Percentiles rank a stretch among this genome's conserved stretches.
Conservation (phyloP, 495 filamentous ascomycete species). For the Xylaria intraflava region DNA sequence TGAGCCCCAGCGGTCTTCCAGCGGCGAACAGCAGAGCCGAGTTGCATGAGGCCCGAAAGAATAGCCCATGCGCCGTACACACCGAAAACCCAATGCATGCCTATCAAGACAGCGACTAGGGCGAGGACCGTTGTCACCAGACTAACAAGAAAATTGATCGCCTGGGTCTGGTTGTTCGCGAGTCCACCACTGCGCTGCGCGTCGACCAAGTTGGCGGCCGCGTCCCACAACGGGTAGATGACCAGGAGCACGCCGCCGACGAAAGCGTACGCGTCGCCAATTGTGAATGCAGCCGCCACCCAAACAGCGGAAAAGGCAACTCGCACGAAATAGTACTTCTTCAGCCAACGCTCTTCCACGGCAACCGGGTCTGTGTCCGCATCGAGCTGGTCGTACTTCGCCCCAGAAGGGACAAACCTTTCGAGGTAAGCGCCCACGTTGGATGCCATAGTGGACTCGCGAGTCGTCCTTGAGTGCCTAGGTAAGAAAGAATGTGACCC, state of each 20-base stretch:
- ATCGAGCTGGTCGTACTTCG: conserved; percentile 6
- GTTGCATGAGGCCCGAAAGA: conserved; percentile 9
- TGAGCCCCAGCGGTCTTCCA: conserved; percentile 6
- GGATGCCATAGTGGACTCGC: conserved; percentile 3
- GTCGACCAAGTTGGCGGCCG: conserved; percentile 3
- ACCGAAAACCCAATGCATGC: conserved; percentile 9
- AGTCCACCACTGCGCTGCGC: conserved; percentile 11
- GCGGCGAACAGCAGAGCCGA: conserved; percentile 5
- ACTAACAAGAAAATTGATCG: conserved; percentile 5
- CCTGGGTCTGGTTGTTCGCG: conserved; percentile 3
- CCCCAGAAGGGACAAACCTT: conserved; percentile 3
- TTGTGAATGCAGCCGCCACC: conserved; percentile 7
- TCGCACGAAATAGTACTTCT: conserved; percentile 11
- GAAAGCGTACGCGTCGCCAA: conserved; percentile 2
- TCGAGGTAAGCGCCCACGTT: conserved; percentile 9
- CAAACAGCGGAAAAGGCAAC: conserved; percentile 5
- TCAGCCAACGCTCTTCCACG: conserved; percentile 8
- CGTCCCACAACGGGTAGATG: conserved; percentile 11
- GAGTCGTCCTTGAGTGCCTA: not conserved
- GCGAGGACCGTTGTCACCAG: conserved; percentile 6
- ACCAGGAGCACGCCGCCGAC: conserved; percentile 6
- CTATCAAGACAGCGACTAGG: conserved; percentile 1
- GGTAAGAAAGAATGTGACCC: conserved; percentile 1
- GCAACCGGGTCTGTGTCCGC: not conserved
- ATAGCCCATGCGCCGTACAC: conserved; percentile 12